A percentile compares a stretch with the other conserved stretches of the same genome.
Conservation (phyloP, 192 early-diverging fungal genomes). For the Diversispora epigaea region DNA sequence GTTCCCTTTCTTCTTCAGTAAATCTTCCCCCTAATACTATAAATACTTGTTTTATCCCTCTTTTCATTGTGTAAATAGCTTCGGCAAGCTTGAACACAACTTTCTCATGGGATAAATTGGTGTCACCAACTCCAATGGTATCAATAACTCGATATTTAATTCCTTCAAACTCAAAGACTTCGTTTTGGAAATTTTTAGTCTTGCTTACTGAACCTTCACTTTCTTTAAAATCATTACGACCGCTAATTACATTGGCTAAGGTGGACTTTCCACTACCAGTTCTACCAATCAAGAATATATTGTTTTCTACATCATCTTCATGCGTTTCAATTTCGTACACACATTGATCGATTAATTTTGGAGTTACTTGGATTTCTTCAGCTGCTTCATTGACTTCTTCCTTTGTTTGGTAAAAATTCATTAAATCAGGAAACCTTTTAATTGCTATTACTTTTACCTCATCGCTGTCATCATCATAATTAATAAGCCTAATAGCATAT, state of each 20-base stretch:
- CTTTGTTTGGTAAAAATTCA: not conserved
- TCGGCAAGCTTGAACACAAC: not conserved
- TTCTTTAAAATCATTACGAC: not conserved
- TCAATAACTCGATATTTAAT: not conserved
- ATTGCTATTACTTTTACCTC: slow-evolving; percentile 1
- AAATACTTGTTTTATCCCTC: slow-evolving; percentile 1
- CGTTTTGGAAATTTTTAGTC: not conserved
- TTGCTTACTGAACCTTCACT: not conserved
- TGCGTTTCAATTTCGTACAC: not conserved
- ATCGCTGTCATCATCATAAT: not conserved
- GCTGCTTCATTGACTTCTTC: not conserved
- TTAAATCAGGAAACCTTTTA: slow-evolving; percentile 17
- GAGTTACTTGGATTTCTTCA: not conserved
- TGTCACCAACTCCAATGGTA: slow-evolving; percentile 5
- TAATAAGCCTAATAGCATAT: slow-evolving; percentile 2
- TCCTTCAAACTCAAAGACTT: not conserved
- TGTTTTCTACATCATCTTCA: not conserved
- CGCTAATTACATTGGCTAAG: slow-evolving; percentile 7
- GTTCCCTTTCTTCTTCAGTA: not conserved
- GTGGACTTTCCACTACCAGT: slow-evolving; percentile 6
- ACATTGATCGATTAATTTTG: not conserved
- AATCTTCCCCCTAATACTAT: not conserved
- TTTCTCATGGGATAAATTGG: not conserved
- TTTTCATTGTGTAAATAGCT: not conserved
- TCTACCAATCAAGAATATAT: not conserved